Conservation (phyloP, 352 stramenopile species). For the Globisporangium echinulatum region DNA sequence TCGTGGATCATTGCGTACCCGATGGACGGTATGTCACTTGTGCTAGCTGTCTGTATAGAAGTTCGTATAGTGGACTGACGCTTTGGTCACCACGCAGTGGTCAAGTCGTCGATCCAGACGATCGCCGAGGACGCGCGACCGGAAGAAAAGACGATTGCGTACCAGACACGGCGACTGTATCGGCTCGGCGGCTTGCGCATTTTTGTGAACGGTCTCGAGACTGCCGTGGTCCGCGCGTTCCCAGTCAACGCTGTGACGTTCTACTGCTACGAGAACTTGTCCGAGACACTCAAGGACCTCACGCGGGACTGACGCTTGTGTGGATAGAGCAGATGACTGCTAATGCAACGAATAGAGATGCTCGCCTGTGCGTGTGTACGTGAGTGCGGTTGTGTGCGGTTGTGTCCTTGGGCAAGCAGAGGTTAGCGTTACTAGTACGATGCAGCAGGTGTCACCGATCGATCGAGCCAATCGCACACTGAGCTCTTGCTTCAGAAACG, state of each 20-base stretch:
- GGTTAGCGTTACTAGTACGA: too few relatives aligned
- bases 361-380: too few relatives aligned
- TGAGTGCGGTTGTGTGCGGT: too few relatives aligned
- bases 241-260: constrained; percentile 84
- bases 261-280: constrained; percentile 79
- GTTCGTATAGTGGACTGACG: background rate
- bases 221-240: constrained; percentile 74
- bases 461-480: too few relatives aligned
- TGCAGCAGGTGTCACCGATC: too few relatives aligned
- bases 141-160: constrained; percentile 63
- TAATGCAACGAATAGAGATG: background rate
- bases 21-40: constrained; percentile 50
- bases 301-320: constrained; percentile 13
- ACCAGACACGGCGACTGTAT: constrained; percentile 65
- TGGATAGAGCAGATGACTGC: background rate
- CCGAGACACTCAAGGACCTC: constrained; percentile 55
- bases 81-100: constrained; percentile 25
- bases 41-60: background rate
- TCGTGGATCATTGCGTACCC: constrained; percentile 82
- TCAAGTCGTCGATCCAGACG: constrained; percentile 85
- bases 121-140: constrained; percentile 43
- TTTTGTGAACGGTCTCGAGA: constrained; percentile 75
- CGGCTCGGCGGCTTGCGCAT: constrained; percentile 53
- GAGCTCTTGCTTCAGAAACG: too few relatives aligned
- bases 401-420: too few relatives aligned